Conservation (phyloP, 192 early-diverging fungal genomes). For the Coemansia sp. region DNA sequence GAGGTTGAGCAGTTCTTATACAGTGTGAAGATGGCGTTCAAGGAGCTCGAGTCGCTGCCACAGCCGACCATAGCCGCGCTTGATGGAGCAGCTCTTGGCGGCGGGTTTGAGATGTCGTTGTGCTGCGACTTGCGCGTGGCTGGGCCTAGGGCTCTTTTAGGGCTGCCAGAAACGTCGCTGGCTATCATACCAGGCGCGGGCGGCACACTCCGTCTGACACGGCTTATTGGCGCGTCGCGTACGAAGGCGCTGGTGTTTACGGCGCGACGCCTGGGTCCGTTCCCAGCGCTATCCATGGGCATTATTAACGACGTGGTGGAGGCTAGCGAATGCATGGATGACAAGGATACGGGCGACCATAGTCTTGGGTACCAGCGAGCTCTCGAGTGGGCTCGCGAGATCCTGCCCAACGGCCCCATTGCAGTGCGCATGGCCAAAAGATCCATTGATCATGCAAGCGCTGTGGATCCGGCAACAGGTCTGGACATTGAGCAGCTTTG, state of each 20-base stretch:
- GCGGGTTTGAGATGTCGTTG: constrained; percentile 88
- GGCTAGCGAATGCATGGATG: constrained; percentile 22
- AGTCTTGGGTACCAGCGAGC: constrained; percentile 62
- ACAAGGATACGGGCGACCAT: constrained; percentile 29
- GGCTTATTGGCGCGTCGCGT: constrained; percentile 79
- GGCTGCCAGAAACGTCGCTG: constrained; percentile 87
- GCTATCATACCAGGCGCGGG: constrained; percentile 98
- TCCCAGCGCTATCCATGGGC: constrained; percentile 66
- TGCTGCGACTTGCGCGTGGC: constrained; percentile 87
- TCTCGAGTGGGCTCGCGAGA: constrained; percentile 73
- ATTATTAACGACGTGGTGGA: constrained; percentile 68
- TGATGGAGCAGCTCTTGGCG: constrained; percentile 92
- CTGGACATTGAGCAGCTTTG: constrained; percentile 91
- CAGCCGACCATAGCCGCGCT: constrained; percentile 92
- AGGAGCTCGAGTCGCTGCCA: constrained; percentile 82
- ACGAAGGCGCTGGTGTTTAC: constrained; percentile 97
- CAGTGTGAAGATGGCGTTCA: constrained; percentile 71
- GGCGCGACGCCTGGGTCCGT: constrained; percentile 64
- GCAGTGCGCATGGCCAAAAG: constrained; percentile 89
- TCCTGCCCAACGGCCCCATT: constrained; percentile 80
- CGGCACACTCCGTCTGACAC: constrained; percentile 88
- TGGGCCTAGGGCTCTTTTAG: constrained; percentile 76
- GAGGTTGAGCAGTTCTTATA: constrained; percentile 86
- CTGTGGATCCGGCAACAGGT: constrained; percentile 81
- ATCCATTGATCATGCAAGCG: constrained; percentile 79